Conservation (phyloP, 345 rosid species). For the Noccaea bulbosa region DNA sequence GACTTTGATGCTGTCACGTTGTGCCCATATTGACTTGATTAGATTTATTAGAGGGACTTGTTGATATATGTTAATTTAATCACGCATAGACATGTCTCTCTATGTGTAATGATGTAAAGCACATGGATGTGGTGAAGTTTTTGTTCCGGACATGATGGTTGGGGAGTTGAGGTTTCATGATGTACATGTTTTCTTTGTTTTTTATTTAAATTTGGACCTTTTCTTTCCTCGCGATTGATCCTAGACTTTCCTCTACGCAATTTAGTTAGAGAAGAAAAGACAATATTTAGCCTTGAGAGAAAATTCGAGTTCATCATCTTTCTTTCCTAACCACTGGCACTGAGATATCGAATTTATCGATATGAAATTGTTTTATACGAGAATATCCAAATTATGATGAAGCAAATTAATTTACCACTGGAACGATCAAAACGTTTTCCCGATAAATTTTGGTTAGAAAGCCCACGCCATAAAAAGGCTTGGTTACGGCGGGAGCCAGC, state of each 20-base stretch:
- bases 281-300: not conserved
- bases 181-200: conserved; percentile 41
- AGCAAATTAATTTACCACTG: not conserved
- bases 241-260: conserved; percentile 5
- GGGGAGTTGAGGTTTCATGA: conserved; percentile 45
- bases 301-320: not conserved
- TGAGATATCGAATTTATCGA: not conserved
- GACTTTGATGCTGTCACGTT: conserved; percentile 48
- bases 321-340: not conserved
- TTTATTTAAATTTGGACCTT: conserved; percentile 12
- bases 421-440: not conserved
- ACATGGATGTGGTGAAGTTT: conserved; percentile 33
- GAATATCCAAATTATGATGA: not conserved
- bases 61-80: conserved; percentile 4
- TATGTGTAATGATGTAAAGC: conserved; percentile 28
- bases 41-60: conserved; percentile 17
- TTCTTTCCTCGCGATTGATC: conserved; percentile 28
- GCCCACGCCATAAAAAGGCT: conserved; percentile 4
- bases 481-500: conserved; percentile 15
- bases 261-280: too few species aligned
- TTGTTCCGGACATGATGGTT: conserved; percentile 34
- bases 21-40: conserved; percentile 32
- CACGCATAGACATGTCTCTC: conserved; percentile 23
- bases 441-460: not conserved
- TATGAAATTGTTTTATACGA: not conserved